Percentiles rank a stretch among this genome's conserved stretches.
Evolutionary conservation across 805 yeast genomes (phyloP).

Genomic region (Metahyphopichia silvanorum): DNA sequence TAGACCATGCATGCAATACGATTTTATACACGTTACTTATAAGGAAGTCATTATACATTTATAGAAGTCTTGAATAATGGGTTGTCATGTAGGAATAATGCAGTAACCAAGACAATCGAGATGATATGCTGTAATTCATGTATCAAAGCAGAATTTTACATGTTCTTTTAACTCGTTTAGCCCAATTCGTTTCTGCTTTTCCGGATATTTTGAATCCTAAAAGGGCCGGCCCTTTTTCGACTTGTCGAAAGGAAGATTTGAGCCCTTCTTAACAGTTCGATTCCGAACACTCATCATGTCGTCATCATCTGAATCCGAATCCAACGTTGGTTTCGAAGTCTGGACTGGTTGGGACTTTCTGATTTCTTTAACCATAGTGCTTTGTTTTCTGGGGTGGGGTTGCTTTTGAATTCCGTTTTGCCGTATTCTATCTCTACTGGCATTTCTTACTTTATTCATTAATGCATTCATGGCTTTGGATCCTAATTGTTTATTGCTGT

Average conservation of each 20-base stretch:
- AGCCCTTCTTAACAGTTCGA: slow-evolving; percentile 15
- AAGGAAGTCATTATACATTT: too few relatives aligned
- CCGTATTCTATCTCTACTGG: slow-evolving; percentile 14
- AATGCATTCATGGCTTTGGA: slow-evolving; percentile 35
- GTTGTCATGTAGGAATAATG: too few relatives aligned
- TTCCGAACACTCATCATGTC: slow-evolving; percentile 4
- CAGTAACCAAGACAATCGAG: too few relatives aligned
- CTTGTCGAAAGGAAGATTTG: slow-evolving; percentile 9
- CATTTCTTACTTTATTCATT: slow-evolving; percentile 32
- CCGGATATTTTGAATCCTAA: too few relatives aligned
- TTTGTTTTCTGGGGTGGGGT: background rate
- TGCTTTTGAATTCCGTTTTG: slow-evolving; percentile 8
- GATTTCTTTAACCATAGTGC: background rate
- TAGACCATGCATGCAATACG: too few relatives aligned
- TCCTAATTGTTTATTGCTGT: slow-evolving; percentile 5
- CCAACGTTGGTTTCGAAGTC: slow-evolving; percentile 2
- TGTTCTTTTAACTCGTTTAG: too few relatives aligned
- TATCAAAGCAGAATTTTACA: too few relatives aligned
- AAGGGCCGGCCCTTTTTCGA: too few relatives aligned
- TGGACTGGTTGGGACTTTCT: background rate
- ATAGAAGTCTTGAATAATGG: too few relatives aligned
- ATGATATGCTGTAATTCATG: too few relatives aligned
- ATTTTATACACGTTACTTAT: too few relatives aligned
- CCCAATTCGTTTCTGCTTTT: too few relatives aligned
- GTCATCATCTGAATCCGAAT: slow-evolving; percentile 12